Evolutionary conservation across 306 rosid species (phyloP).

Genomic region (Argentina anserina): DNA sequence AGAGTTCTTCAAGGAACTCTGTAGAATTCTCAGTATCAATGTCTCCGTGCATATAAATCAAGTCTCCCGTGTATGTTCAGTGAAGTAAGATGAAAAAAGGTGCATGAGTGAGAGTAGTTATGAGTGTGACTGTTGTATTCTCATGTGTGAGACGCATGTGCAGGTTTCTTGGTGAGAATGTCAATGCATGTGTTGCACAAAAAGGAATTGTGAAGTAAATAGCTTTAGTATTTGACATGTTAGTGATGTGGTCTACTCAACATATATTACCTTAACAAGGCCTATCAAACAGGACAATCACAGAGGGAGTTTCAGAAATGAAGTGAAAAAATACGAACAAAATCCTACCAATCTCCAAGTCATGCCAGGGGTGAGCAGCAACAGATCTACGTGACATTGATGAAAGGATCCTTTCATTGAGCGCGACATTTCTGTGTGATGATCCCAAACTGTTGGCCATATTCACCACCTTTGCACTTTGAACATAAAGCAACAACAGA

Average conservation of each 20-base stretch:
- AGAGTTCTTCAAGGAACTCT: background rate
- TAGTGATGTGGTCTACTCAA: background rate
- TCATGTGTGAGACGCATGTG: background rate
- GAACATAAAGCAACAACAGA: conserved; percentile 7
- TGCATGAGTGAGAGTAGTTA: background rate
- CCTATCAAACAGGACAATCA: background rate
- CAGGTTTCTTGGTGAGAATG: background rate
- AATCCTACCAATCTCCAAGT: conserved; percentile 75
- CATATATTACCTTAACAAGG: background rate
- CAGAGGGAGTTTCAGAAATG: background rate
- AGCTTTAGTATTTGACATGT: background rate
- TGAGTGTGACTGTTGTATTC: background rate
- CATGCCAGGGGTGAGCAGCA: conserved; percentile 99
- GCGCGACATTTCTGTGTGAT: conserved; percentile 25
- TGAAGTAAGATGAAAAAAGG: background rate
- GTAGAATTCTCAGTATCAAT: background rate
- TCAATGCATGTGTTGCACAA: background rate
- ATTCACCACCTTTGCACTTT: conserved; percentile 23
- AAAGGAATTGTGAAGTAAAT: background rate
- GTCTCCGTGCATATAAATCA: background rate
- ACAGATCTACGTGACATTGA: conserved; percentile 77
- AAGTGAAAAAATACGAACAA: background rate
- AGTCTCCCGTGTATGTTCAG: background rate
- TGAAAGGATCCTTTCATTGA: conserved; percentile 87
- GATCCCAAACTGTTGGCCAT: conserved; percentile 53